phyloP scores from a whole-genome alignment of 2,329 filamentous ascomycete species.

The Colletotrichum cuscutae region DNA sequence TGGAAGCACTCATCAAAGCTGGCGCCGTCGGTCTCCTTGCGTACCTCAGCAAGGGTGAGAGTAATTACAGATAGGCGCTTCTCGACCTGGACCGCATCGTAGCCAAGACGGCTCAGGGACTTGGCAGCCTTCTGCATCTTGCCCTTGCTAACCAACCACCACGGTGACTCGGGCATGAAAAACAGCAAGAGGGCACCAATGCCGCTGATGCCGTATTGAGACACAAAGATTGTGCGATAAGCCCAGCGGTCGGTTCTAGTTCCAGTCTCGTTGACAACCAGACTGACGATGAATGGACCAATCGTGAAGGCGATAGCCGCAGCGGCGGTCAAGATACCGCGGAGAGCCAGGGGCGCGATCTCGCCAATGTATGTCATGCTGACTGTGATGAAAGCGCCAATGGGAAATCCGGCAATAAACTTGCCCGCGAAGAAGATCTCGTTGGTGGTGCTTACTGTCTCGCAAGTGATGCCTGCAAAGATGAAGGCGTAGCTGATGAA shows the following conservation, averaged over 20 bases:
- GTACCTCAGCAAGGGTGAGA: slow-evolving; percentile 46
- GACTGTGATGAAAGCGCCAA: slow-evolving; percentile 41
- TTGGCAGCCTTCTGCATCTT: slow-evolving; percentile 27
- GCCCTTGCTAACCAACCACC: slow-evolving; percentile 50
- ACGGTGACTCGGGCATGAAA: slow-evolving; percentile 54
- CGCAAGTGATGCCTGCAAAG: slow-evolving; percentile 51
- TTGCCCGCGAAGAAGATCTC: slow-evolving; percentile 53
- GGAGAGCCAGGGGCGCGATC: slow-evolving; percentile 42
- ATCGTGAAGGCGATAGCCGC: slow-evolving; percentile 40
- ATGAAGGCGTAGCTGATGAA: slow-evolving; percentile 48
- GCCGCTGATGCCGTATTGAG: slow-evolving; percentile 32
- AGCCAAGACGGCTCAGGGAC: slow-evolving; percentile 45
- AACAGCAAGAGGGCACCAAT: slow-evolving; percentile 16
- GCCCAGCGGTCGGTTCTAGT: slow-evolving; percentile 43
- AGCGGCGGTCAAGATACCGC: slow-evolving; percentile 42
- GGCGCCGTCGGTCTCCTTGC: slow-evolving; percentile 47
- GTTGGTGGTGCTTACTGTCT: slow-evolving; percentile 43
- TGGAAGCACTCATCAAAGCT: slow-evolving; percentile 53
- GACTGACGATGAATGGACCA: slow-evolving; percentile 43
- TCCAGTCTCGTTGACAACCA: slow-evolving; percentile 45
- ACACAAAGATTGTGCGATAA: slow-evolving; percentile 39
- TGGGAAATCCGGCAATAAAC: slow-evolving; percentile 53
- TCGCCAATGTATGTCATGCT: slow-evolving; percentile 45
- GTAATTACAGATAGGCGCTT: slow-evolving; percentile 43
- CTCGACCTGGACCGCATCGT: slow-evolving; percentile 39